Base-by-base conservation (phyloP, 306 rosid genomes). In the Sophora flavescens region DNA sequence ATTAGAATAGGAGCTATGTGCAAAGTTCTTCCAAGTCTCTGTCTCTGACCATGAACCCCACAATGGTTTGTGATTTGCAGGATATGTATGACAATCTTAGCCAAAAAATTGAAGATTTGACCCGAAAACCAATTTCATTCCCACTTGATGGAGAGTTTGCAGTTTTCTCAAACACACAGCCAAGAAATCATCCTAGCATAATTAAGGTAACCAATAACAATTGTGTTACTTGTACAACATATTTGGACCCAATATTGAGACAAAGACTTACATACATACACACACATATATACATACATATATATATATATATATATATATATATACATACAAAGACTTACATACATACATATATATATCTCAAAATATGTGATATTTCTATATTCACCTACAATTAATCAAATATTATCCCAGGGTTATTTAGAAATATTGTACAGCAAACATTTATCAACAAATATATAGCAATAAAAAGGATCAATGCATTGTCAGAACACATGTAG, bases 61-160 rank as follows among this genome's bases (percentile, higher is more conserved):
- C 44, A 63, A 22, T 54, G 63, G 9, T 35, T 22, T 76, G 50
- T 63, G 70, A 57, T 8, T 12, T 78, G 68, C 67, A 93, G 98
- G 91, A 81, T 30, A 84, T 86, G 80, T 91, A 93, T 35, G 88
- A 86, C 63, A 26, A 35, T 45, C 84, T 93, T 33, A 33, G 79
- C 66, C 62, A 35, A 2, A 89, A 84, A 51, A 75, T 93, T 14
- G 87, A 86, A 79, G 71, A 70, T 9, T 87, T 76, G 10, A 63
- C 54, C 1, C 6, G 54, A 30, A 87, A 75, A 44, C 4, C 63
- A 10, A 4, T 2, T 51, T 58, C 76, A 39, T 39, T 70, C 13
- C 69, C 72, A 41, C 56, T 70, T 69, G 77, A 72, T 3, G 77
- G 64, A 61, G 89, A 88, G 14, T 74, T 41, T 6, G 54, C 68